A percentile compares a stretch with the other conserved stretches of the same genome.
Evolutionary conservation across 2,329 filamentous ascomycete genomes (phyloP).

Genomic region (Akanthomyces muscarius): DNA sequence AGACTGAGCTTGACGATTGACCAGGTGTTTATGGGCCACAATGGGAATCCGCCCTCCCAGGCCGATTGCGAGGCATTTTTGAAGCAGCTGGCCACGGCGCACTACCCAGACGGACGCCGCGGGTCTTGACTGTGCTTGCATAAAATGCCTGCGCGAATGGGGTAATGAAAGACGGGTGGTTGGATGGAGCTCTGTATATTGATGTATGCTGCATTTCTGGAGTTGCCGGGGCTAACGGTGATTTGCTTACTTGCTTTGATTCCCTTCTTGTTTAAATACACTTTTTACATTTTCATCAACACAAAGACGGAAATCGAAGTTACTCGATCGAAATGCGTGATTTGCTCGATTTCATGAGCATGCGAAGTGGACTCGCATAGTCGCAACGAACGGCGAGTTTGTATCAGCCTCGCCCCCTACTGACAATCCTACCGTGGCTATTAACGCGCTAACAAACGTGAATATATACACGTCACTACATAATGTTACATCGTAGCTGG

Average conservation of each 20-base stretch:
- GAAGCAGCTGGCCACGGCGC: neutral
- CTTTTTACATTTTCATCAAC: conserved; percentile 31
- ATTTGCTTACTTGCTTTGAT: conserved; percentile 8
- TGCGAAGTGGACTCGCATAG: no score
- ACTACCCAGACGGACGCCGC: neutral
- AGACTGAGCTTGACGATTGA: neutral
- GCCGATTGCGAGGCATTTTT: conserved; percentile 1
- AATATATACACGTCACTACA: no score
- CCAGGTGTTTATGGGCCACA: neutral
- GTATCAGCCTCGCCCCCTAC: no score
- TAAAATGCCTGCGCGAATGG: neutral
- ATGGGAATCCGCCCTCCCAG: neutral
- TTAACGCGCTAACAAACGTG: no score
- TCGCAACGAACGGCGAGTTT: no score
- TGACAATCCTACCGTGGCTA: no score
- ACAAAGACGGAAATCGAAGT: neutral
- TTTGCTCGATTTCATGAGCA: no score
- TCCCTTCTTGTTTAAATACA: conserved; percentile 1
- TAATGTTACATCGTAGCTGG: no score
- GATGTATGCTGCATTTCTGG: conserved; percentile 17
- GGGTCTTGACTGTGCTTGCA: neutral
- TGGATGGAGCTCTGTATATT: conserved; percentile 14
- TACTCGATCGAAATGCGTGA: neutral
- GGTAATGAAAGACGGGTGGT: neutral
- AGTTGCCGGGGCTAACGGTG: conserved; percentile 3